These are phyloP conservation scores for Casaregolazyma suthepensis DNA, from an alignment of 1,139 yeast species.

Conservation along the genomic window DNA sequence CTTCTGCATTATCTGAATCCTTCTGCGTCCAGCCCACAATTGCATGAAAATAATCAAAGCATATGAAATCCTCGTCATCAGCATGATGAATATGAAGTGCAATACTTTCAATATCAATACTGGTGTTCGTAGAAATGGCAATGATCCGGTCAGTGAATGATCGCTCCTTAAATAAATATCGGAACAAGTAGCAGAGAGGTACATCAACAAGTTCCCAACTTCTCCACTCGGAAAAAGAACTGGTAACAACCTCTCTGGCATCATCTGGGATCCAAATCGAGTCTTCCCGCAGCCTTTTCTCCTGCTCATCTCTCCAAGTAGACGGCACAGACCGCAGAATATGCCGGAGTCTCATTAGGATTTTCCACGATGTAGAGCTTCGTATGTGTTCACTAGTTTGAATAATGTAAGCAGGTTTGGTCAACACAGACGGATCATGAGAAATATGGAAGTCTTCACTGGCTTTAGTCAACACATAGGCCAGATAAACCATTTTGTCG, in stretches of 20 bases:
- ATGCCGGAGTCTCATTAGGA: conserved; percentile 71
- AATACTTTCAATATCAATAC: conserved; percentile 29
- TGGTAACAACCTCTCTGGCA: conserved; percentile 51
- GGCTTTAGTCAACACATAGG: conserved; percentile 56
- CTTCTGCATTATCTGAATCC: neutral
- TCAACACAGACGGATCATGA: conserved; percentile 83
- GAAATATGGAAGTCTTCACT: conserved; percentile 55
- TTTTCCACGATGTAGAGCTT: conserved; percentile 81
- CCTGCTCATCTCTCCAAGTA: conserved; percentile 39
- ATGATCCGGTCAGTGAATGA: conserved; percentile 29
- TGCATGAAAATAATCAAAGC: conserved; percentile 30
- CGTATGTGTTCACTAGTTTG: conserved; percentile 72
- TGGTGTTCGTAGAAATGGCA: conserved; percentile 22
- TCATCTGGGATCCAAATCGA: conserved; percentile 40
- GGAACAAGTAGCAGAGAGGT: conserved; percentile 42
- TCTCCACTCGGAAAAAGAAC: conserved; percentile 75
- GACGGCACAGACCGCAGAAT: conserved; percentile 56
- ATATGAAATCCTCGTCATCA: conserved; percentile 31
- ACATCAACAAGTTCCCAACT: conserved; percentile 75
- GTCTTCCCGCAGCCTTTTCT: conserved; percentile 24
- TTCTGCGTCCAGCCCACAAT: conserved; percentile 17
- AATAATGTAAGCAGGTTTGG: conserved; percentile 79
- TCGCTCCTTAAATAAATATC: conserved; percentile 22
- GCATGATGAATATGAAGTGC: conserved; percentile 26
- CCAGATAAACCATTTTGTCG: conserved; percentile 30